phyloP scores from a whole-genome alignment of 2,329 filamentous ascomycete species.

The Pseudogymnoascus pannorum region DNA sequence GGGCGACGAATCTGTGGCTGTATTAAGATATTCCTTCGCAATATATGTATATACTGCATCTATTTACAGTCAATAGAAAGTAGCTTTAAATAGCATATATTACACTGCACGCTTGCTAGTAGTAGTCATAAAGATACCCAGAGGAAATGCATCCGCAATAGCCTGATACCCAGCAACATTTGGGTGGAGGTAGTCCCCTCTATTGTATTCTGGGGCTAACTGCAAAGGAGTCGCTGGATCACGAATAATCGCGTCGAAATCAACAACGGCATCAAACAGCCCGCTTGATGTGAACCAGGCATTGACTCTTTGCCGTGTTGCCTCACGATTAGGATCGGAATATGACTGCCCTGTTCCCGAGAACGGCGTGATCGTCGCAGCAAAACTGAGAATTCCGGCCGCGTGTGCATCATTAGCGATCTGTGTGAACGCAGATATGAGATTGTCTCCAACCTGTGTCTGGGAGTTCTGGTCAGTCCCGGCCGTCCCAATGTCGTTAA shows the following conservation, averaged over 20 bases:
- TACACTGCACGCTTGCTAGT: conserved; percentile 10
- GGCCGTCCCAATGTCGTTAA: conserved; percentile 59
- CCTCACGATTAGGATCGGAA: conserved; percentile 45
- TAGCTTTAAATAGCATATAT: background rate
- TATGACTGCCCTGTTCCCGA: conserved; percentile 45
- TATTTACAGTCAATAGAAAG: background rate
- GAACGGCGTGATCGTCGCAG: conserved; percentile 61
- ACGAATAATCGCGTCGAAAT: conserved; percentile 52
- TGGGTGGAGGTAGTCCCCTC: conserved; percentile 59
- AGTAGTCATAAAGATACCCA: conserved; percentile 40
- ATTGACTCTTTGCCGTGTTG: conserved; percentile 51
- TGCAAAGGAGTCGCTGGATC: conserved; percentile 42
- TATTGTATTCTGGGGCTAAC: conserved; percentile 45
- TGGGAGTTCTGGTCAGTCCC: conserved; percentile 40
- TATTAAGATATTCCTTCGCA: background rate
- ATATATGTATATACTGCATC: conserved; percentile 14
- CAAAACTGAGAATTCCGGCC: conserved; percentile 49
- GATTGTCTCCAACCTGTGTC: conserved; percentile 38
- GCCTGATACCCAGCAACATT: conserved; percentile 52
- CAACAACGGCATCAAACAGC: conserved; percentile 52
- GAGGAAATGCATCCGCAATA: conserved; percentile 50
- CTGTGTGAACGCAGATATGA: conserved; percentile 52
- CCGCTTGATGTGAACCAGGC: conserved; percentile 50
- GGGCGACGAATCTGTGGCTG: background rate
- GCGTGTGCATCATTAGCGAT: conserved; percentile 48